Evolutionary conservation across 805 yeast species (phyloP).

Genomic region (Clavispora vitiphila): DNA sequence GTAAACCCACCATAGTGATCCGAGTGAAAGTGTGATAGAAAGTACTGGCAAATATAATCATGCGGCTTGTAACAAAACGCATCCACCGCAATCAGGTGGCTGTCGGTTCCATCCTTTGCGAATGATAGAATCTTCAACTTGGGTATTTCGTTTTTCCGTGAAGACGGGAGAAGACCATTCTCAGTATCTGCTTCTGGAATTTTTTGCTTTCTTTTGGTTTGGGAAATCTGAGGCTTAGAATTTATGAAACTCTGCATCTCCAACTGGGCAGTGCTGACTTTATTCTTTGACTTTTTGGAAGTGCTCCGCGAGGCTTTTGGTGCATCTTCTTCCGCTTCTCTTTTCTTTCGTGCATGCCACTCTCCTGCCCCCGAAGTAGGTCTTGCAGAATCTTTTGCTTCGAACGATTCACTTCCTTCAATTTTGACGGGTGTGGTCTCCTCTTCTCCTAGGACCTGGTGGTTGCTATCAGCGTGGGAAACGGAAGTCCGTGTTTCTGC

Average conservation of each 20-base stretch:
- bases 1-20: slow-evolving; percentile 91
- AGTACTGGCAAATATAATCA: slow-evolving; percentile 45
- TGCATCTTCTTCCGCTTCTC: background rate
- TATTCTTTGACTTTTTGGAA: slow-evolving; percentile 3
- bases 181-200: slow-evolving; percentile 10
- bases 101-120: slow-evolving; percentile 12
- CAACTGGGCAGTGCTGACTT: slow-evolving; percentile 9
- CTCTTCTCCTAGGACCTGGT: too few relatives aligned
- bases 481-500: background rate
- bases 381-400: background rate
- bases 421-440: background rate
- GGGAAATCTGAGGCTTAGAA: slow-evolving; percentile 1
- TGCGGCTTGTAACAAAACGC: slow-evolving; percentile 54
- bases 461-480: background rate
- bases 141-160: slow-evolving; percentile 40
- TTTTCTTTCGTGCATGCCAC: background rate
- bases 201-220: slow-evolving; percentile 2
- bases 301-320: background rate
- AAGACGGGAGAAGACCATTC: slow-evolving; percentile 10
- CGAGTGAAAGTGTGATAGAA: slow-evolving; percentile 81
- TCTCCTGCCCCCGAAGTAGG: too few relatives aligned
- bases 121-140: slow-evolving; percentile 49
- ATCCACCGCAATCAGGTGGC: slow-evolving; percentile 53
- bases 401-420: background rate
- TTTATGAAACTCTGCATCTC: slow-evolving; percentile 8